Evolutionary conservation across 192 early-diverging fungal species (phyloP).

Genomic region (Coemansia sp.): DNA sequence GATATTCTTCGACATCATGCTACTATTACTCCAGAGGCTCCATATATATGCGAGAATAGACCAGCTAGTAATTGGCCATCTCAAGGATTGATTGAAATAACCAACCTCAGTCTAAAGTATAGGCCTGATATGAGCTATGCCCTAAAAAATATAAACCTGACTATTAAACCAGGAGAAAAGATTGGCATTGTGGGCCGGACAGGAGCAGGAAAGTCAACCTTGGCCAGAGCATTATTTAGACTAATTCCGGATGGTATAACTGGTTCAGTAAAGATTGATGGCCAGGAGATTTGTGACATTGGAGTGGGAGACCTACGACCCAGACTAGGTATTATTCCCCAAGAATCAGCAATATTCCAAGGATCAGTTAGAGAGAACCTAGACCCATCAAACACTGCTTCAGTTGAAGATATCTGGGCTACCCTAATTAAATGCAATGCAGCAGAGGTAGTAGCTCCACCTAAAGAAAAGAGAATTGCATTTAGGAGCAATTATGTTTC

Average conservation of each 20-base stretch:
- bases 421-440: slow-evolving; percentile 39
- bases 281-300: slow-evolving; percentile 56
- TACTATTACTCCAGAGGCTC: slow-evolving; percentile 47
- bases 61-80: slow-evolving; percentile 54
- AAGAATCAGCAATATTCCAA: slow-evolving; percentile 65
- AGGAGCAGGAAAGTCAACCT: slow-evolving; percentile 62
- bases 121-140: slow-evolving; percentile 29
- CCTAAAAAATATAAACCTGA: slow-evolving; percentile 38
- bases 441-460: not conserved
- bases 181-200: slow-evolving; percentile 58
- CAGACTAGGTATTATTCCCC: slow-evolving; percentile 60
- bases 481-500: not conserved
- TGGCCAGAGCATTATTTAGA: slow-evolving; percentile 57
- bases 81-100: slow-evolving; percentile 42
- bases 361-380: slow-evolving; percentile 70
- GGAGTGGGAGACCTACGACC: slow-evolving; percentile 59
- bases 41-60: slow-evolving; percentile 13
- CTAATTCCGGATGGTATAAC: slow-evolving; percentile 50
- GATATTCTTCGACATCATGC: slow-evolving; percentile 59
- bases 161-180: slow-evolving; percentile 54
- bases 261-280: slow-evolving; percentile 57
- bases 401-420: slow-evolving; percentile 64
- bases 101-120: slow-evolving; percentile 40
- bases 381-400: slow-evolving; percentile 57
- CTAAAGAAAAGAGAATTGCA: not conserved